Conservation (phyloP, 495 filamentous ascomycete species). For the Xylaria curta region DNA sequence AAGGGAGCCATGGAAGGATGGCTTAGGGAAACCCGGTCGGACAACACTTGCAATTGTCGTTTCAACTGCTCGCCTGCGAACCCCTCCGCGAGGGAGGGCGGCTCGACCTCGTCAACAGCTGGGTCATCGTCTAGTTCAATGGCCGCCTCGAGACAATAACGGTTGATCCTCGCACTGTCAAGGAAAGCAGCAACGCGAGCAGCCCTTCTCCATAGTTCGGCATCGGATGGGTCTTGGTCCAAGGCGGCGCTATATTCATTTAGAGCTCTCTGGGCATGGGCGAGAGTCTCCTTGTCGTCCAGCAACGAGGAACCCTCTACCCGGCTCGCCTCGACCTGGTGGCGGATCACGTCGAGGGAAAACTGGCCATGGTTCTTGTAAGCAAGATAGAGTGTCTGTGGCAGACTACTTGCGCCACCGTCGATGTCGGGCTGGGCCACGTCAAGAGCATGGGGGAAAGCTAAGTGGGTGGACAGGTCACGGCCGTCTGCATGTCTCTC, state of each 20-base stretch:
- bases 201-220: slow-evolving; percentile 90
- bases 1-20: slow-evolving; percentile 70
- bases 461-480: slow-evolving; percentile 43
- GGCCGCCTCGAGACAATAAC: slow-evolving; percentile 91
- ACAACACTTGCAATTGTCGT: slow-evolving; percentile 66
- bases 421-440: slow-evolving; percentile 61
- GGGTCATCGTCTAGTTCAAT: slow-evolving; percentile 83
- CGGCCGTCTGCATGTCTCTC: slow-evolving; percentile 63
- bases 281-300: slow-evolving; percentile 46
- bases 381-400: slow-evolving; percentile 88
- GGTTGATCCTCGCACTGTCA: slow-evolving; percentile 74
- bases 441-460: slow-evolving; percentile 48
- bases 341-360: slow-evolving; percentile 72
- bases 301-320: slow-evolving; percentile 41
- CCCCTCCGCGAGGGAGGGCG: slow-evolving; percentile 82
- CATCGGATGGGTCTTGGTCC: slow-evolving; percentile 88
- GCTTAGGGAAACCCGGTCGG: slow-evolving; percentile 73
- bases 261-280: slow-evolving; percentile 57
- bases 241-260: slow-evolving; percentile 75
- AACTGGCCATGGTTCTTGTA: slow-evolving; percentile 97
- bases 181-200: slow-evolving; percentile 78
- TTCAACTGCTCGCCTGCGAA: slow-evolving; percentile 82
- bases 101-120: slow-evolving; percentile 71
- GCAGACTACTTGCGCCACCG: slow-evolving; percentile 76
- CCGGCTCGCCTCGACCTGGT: slow-evolving; percentile 49